Conservation (phyloP, 148 eudicot species). For the Spergularia marina region DNA sequence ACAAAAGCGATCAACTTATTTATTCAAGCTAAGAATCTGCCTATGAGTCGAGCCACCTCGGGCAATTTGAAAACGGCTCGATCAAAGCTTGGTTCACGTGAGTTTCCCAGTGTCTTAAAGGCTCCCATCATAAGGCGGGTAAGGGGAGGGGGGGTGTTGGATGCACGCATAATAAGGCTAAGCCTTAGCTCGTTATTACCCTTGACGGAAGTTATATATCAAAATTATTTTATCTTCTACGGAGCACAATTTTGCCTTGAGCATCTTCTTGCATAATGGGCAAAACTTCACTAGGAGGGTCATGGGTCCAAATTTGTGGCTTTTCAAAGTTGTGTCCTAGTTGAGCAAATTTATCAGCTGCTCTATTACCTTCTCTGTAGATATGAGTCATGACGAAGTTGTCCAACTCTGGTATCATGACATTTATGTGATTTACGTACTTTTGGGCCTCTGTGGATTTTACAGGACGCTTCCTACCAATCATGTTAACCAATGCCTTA, state of each 20-base stretch:
- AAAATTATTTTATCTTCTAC: conserved; percentile 39
- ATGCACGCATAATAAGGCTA: no score
- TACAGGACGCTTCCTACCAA: conserved; percentile 33
- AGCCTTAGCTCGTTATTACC: no score
- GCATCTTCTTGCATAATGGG: conserved; percentile 70
- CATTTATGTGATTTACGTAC: conserved; percentile 46
- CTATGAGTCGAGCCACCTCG: no score
- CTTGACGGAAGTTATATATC: no score
- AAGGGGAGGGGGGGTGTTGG: no score
- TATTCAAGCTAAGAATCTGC: not conserved
- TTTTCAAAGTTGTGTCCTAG: conserved; percentile 52
- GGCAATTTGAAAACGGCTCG: no score
- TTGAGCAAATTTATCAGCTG: conserved; percentile 73
- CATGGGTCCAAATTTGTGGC: conserved; percentile 59
- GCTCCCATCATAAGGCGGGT: no score
- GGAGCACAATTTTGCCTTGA: conserved; percentile 53
- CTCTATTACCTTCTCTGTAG: conserved; percentile 78
- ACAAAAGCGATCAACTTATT: no score
- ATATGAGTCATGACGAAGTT: conserved; percentile 59
- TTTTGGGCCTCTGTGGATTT: conserved; percentile 48
- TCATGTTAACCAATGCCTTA: conserved; percentile 51
- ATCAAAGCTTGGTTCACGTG: no score
- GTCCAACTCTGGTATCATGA: conserved; percentile 46
- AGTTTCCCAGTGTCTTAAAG: no score
- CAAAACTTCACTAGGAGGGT: conserved; percentile 55